These are phyloP conservation scores for Verbena officinalis DNA, from an alignment of 257 asterid genomes.

Conservation along the genomic window DNA sequence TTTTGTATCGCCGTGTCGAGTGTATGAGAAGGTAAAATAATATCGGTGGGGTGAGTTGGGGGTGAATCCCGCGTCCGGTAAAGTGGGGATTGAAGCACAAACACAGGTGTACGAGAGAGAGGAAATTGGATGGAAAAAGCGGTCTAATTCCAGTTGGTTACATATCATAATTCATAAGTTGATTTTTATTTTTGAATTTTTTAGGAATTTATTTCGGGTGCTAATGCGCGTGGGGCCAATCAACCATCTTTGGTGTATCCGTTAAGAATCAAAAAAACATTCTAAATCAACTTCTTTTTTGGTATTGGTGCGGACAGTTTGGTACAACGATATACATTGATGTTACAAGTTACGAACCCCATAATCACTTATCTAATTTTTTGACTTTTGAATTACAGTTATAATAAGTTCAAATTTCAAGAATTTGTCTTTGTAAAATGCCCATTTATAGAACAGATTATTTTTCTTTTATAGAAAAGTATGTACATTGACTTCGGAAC, in stretches of 20 bases:
- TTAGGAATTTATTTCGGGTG: neutral
- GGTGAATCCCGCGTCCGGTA: slow-evolving; percentile 26
- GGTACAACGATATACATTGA: slow-evolving; percentile 27
- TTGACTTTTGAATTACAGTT: neutral
- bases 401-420: too few species aligned
- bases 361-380: neutral
- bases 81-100: slow-evolving; percentile 9
- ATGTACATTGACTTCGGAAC: too few species aligned
- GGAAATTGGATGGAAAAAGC: slow-evolving; percentile 25
- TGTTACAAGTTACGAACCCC: slow-evolving; percentile 1
- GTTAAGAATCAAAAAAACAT: slow-evolving; percentile 1
- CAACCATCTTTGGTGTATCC: neutral
- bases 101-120: slow-evolving; percentile 22
- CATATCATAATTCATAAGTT: slow-evolving; percentile 1
- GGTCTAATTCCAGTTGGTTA: slow-evolving; percentile 27
- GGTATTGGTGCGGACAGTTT: slow-evolving; percentile 27
- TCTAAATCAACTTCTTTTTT: neutral
- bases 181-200: neutral
- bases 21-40: too few species aligned
- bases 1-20: too few species aligned
- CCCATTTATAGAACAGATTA: too few species aligned
- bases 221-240: slow-evolving; percentile 38
- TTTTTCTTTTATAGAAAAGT: too few species aligned
- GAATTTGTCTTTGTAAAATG: too few species aligned
- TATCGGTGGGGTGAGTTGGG: slow-evolving; percentile 18